A percentile compares a stretch with the other conserved stretches of the same genome.
Evolutionary conservation across 2,329 filamentous ascomycete species (phyloP).

Genomic region (Didymella pinodella): DNA sequence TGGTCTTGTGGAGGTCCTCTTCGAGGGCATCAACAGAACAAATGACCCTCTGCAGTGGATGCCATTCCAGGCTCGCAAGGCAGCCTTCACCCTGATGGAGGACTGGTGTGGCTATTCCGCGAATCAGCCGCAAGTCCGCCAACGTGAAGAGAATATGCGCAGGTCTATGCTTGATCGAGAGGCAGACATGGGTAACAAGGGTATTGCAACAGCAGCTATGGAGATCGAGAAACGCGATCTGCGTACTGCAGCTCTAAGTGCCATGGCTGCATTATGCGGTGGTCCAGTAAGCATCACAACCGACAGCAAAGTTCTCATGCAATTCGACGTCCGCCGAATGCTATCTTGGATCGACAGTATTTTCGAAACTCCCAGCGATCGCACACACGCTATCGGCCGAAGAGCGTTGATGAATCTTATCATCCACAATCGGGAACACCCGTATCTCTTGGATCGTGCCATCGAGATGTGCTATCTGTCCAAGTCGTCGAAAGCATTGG

Average conservation of each 20-base stretch:
- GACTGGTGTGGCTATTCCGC: slow-evolving; percentile 99
- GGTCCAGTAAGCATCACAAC: slow-evolving; percentile 85
- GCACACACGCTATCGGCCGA: slow-evolving; percentile 88
- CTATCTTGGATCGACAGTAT: slow-evolving; percentile 95
- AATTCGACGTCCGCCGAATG: slow-evolving; percentile 93
- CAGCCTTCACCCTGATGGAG: slow-evolving; percentile 95
- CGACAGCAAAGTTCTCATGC: slow-evolving; percentile 83
- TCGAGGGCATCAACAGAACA: slow-evolving; percentile 86
- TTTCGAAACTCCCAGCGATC: slow-evolving; percentile 89
- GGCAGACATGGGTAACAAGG: slow-evolving; percentile 73
- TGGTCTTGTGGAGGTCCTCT: slow-evolving; percentile 89
- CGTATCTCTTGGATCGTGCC: slow-evolving; percentile 85
- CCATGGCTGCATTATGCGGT: slow-evolving; percentile 92
- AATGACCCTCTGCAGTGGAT: slow-evolving; percentile 91
- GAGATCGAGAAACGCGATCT: slow-evolving; percentile 97
- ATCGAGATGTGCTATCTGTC: slow-evolving; percentile 90
- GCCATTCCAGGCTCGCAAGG: slow-evolving; percentile 95
- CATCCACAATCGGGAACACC: slow-evolving; percentile 85
- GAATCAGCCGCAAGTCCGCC: slow-evolving; percentile 82
- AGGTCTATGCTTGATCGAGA: slow-evolving; percentile 85
- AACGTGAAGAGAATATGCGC: slow-evolving; percentile 85
- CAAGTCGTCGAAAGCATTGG: slow-evolving; percentile 80
- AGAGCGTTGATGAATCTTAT: slow-evolving; percentile 90
- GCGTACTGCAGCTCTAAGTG: slow-evolving; percentile 86
- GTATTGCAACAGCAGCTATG: slow-evolving; percentile 84